These are phyloP conservation scores for Rhynchosporium graminicola DNA, from an alignment of 2,329 filamentous ascomycete species.

Conservation along the genomic window DNA sequence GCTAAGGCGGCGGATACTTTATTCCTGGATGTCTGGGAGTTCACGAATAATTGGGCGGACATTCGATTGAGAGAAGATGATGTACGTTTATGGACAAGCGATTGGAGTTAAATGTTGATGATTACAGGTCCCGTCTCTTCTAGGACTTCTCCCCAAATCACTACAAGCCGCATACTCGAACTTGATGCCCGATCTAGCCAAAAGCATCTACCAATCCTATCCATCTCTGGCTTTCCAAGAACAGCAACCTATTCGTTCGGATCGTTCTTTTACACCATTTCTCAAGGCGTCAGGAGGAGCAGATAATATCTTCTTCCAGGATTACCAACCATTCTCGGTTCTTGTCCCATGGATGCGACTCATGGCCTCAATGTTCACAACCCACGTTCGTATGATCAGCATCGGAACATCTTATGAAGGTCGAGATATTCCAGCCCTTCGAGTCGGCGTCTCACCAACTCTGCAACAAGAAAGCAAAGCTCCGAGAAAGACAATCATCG, in stretches of 20 bases:
- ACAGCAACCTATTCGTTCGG: constrained; percentile 29
- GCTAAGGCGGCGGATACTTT: constrained; percentile 73
- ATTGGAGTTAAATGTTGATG: constrained; percentile 19
- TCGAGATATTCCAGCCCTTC: constrained; percentile 79
- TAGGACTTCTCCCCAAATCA: constrained; percentile 74
- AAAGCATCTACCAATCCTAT: constrained; percentile 76
- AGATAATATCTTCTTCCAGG: constrained; percentile 84
- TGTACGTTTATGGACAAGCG: constrained; percentile 48
- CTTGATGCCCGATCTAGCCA: constrained; percentile 77
- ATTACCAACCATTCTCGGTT: constrained; percentile 87
- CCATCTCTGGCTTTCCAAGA: constrained; percentile 42
- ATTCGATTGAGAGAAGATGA: constrained; percentile 76
- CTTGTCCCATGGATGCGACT: constrained; percentile 85
- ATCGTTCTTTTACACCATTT: constrained; percentile 39
- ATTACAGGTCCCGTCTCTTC: constrained; percentile 64
- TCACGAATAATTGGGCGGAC: constrained; percentile 79
- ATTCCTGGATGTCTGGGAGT: constrained; percentile 89
- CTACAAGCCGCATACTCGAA: constrained; percentile 71
- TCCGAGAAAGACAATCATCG: constrained; percentile 73
- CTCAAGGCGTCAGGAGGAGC: constrained; percentile 39
- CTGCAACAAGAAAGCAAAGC: constrained; percentile 46
- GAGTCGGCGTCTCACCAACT: constrained; percentile 65
- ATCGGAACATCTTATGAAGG: constrained; percentile 89
- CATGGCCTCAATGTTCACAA: constrained; percentile 85
- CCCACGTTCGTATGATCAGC: constrained; percentile 69